phyloP scores from a whole-genome alignment of 305 asterid genomes.

The Coffea humblotiana region DNA sequence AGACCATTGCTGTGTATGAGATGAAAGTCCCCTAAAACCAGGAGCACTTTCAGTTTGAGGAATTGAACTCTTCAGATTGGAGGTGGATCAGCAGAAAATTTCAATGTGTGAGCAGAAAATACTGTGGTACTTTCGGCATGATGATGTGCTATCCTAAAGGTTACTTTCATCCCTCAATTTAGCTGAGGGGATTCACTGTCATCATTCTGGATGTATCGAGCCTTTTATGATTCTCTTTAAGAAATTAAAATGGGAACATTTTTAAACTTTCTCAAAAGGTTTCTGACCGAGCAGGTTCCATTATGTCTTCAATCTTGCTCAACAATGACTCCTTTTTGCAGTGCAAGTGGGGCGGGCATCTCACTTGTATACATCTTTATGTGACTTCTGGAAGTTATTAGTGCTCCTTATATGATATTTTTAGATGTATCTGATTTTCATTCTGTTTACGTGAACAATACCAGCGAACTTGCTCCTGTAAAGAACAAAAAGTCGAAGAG shows the following conservation, averaged over 20 bases:
- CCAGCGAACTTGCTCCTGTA: constrained; percentile 25
- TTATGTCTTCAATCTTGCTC: neutral
- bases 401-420: neutral
- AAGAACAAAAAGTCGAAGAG: constrained; percentile 31
- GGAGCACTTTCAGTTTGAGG: neutral
- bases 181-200: neutral
- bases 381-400: neutral
- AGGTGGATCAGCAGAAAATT: neutral
- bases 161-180: neutral
- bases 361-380: neutral
- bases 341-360: neutral
- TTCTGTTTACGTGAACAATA: constrained; percentile 5
- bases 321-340: neutral
- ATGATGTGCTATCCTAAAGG: neutral
- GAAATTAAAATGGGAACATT: neutral
- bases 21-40: neutral
- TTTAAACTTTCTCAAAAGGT: neutral
- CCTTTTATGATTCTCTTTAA: neutral
- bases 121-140: neutral
- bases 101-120: neutral
- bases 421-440: neutral
- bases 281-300: neutral
- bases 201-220: neutral
- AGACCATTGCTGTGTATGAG: neutral
- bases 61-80: neutral